A percentile compares a stretch with the other conserved stretches of the same genome.
phyloP scores from a whole-genome alignment of 2,329 filamentous ascomycete genomes.

The Sporothrix mexicana region DNA sequence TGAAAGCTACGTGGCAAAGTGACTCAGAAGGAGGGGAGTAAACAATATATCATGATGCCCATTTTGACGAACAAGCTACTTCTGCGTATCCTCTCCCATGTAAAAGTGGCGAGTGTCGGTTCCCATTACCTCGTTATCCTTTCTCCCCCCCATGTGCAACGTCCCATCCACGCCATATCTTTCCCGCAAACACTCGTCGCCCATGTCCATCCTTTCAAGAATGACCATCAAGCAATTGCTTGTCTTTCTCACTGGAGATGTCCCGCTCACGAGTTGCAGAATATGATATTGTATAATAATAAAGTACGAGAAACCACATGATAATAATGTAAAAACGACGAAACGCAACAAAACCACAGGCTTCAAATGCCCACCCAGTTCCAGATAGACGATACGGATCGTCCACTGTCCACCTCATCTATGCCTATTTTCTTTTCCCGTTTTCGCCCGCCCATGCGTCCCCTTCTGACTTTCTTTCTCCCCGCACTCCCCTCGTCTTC shows the following conservation, averaged over 20 bases:
- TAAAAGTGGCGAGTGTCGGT: too few species aligned
- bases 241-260: background rate
- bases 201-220: too few species aligned
- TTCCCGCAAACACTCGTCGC: too few species aligned
- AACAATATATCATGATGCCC: background rate
- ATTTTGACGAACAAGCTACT: too few species aligned
- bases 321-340: constrained; percentile 6
- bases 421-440: background rate
- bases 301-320: constrained; percentile 8
- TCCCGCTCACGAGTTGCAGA: background rate
- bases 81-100: too few species aligned
- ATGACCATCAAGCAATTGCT: background rate
- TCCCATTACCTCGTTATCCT: too few species aligned
- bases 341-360: background rate
- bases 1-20: background rate
- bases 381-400: background rate
- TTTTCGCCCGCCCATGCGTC: background rate
- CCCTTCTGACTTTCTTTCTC: background rate
- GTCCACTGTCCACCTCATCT: background rate
- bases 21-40: too few species aligned
- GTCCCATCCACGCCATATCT: too few species aligned
- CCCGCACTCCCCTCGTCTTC: background rate
- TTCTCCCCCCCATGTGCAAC: too few species aligned
- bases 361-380: constrained; percentile 8
- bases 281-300: constrained; percentile 18